These are phyloP conservation scores for Metschnikowia reukaufii DNA, from an alignment of 805 yeast species.

Conservation along the genomic window DNA sequence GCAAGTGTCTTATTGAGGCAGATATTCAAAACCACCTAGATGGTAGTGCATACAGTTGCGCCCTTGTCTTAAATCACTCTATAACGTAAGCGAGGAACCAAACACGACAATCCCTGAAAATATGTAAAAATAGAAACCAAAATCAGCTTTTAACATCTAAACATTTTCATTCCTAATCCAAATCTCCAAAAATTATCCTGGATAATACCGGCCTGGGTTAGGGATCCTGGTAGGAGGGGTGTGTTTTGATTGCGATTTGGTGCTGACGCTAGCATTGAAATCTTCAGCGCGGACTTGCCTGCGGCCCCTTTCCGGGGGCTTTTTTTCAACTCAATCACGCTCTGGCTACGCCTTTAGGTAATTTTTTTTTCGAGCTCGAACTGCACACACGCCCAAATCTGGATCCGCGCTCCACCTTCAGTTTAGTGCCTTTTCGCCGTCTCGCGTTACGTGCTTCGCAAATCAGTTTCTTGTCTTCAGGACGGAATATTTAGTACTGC, in stretches of 20 bases:
- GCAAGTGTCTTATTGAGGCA: too few species aligned
- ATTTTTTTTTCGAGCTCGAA: not conserved
- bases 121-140: too few species aligned
- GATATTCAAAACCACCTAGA: too few species aligned
- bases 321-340: slow-evolving; percentile 1
- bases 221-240: not conserved
- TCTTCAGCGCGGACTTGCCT: too few species aligned
- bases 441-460: slow-evolving; percentile 8
- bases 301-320: not conserved
- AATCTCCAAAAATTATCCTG: too few species aligned
- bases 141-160: too few species aligned
- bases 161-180: too few species aligned
- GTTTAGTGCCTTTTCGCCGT: slow-evolving; percentile 1
- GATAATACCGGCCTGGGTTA: not conserved
- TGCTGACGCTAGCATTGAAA: not conserved
- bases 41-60: too few species aligned
- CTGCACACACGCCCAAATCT: slow-evolving; percentile 6
- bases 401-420: slow-evolving; percentile 10
- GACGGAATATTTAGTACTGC: too few species aligned
- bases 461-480: not conserved
- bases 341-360: not conserved
- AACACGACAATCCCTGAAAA: too few species aligned
- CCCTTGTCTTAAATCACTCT: too few species aligned
- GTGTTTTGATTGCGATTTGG: not conserved
- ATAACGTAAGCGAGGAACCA: too few species aligned